Evolutionary conservation across 371 early-diverging fungal species (phyloP), one percentile per base, ranked within the genome.

Genomic region (Pancytospora epiphaga): DNA sequence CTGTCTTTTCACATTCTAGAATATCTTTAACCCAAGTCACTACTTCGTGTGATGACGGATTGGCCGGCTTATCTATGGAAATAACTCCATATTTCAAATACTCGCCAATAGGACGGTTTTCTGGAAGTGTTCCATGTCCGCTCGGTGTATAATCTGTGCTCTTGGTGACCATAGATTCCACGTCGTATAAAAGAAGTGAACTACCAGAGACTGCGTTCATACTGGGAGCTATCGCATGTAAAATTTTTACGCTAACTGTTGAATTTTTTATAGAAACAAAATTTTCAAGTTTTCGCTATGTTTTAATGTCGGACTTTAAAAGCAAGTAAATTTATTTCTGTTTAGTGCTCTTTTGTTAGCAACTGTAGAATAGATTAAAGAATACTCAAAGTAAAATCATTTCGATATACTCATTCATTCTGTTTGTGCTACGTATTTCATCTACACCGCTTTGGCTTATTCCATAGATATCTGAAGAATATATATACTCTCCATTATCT

Each of bases 1-100:
- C 98, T 38, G 97, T 98, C 84, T 95, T 96, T 76, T 97, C 95
- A 50, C 91, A 92, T 64, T 91, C 87, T 61, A 98, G 87, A 70
- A 98, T 98, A 72, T 93, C 89, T 66, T 93, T 89, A 69, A 98
- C 90, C 98, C 98, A 98, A 60, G 98, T 95, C 50, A 98, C 98
- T 50, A 98, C 96, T 85, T 98, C 98, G 86, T 98, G 98, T 43
- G 95, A 95, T 43, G 94, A 93, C 60, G 98, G 98, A 85, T 95
- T 95, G 57, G 94, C 87, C 60, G 96, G 95, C 86, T 98, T 95
- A 84, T 92, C 91, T 61, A 94, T 85, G 84, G 95, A 93, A 81
- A 98, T 93, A 60, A 93, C 88, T 80, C 97, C 97, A 85, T 95
- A 94, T 76, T 88, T 85, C 33, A 77, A 36, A 62, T 80, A 94